These are phyloP conservation scores for Polysphondylium violaceum DNA, from an alignment of 78 protist genomes.

Conservation along the genomic window DNA sequence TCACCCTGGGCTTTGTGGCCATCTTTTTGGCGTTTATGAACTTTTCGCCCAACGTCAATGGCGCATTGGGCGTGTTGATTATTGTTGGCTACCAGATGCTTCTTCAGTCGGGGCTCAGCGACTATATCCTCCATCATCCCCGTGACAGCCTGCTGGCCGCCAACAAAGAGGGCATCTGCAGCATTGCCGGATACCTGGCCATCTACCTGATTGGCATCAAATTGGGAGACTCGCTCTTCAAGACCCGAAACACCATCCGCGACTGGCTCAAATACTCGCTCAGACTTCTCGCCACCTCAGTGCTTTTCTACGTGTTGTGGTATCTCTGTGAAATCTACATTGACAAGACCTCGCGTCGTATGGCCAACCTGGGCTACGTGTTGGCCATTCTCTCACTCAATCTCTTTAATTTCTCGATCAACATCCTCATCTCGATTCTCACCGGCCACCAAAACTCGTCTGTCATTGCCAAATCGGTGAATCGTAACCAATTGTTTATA, in stretches of 20 bases:
- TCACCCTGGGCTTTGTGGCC: constrained; percentile 89
- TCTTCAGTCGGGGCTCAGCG: constrained; percentile 55
- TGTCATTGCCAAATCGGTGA: constrained; percentile 32
- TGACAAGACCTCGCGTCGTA: constrained; percentile 45
- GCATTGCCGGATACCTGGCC: constrained; percentile 85
- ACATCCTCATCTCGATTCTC: constrained; percentile 11
- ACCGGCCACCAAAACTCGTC: constrained; percentile 45
- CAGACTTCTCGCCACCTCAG: background rate
- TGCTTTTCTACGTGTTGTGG: constrained; percentile 5
- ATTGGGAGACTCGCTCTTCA: constrained; percentile 22
- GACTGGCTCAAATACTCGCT: constrained; percentile 52
- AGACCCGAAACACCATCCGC: background rate
- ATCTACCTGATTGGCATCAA: constrained; percentile 63
- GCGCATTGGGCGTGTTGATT: constrained; percentile 34
- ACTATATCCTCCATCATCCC: constrained; percentile 72
- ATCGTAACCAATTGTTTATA: constrained; percentile 73
- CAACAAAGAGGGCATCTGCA: constrained; percentile 90
- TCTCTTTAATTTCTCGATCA: constrained; percentile 41
- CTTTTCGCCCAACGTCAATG: constrained; percentile 35
- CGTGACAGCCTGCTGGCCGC: constrained; percentile 60
- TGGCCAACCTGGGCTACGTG: constrained; percentile 65
- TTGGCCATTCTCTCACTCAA: constrained; percentile 60
- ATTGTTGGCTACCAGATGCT: constrained; percentile 23
- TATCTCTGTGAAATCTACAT: background rate
- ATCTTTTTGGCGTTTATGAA: constrained; percentile 61